Conservation (phyloP, 192 early-diverging fungal genomes). For the Coemansia sp. region DNA sequence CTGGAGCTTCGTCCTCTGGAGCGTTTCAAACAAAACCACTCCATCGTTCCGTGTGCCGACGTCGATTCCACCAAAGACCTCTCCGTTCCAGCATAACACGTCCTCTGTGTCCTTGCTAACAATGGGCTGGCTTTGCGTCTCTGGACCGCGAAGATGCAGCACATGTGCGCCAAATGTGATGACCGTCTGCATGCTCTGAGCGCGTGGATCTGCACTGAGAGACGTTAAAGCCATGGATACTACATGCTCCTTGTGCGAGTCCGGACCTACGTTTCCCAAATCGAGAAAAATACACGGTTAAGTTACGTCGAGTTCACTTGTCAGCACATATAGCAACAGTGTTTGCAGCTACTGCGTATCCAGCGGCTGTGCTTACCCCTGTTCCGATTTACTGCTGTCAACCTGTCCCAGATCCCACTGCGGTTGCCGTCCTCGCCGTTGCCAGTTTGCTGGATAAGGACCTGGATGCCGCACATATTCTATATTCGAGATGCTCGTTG, state of each 20-base stretch:
- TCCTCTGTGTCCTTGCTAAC: slow-evolving; percentile 47
- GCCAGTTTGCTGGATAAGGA: slow-evolving; percentile 13
- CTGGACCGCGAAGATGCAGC: slow-evolving; percentile 67
- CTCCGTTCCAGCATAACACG: slow-evolving; percentile 84
- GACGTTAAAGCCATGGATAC: background rate
- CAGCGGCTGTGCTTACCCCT: slow-evolving; percentile 18
- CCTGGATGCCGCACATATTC: slow-evolving; percentile 43
- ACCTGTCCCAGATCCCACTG: slow-evolving; percentile 10
- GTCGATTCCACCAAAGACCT: slow-evolving; percentile 77
- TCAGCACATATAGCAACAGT: background rate
- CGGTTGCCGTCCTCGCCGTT: background rate
- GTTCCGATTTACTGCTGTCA: slow-evolving; percentile 31
- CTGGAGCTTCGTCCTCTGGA: slow-evolving; percentile 30
- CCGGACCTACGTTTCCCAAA: slow-evolving; percentile 25
- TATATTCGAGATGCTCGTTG: background rate
- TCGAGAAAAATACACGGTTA: background rate
- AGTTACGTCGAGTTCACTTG: background rate
- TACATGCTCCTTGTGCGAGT: slow-evolving; percentile 13
- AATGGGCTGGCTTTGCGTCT: slow-evolving; percentile 61
- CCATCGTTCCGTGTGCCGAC: slow-evolving; percentile 66
- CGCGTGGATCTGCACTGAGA: background rate
- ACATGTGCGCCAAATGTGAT: slow-evolving; percentile 51
- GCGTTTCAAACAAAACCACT: slow-evolving; percentile 36
- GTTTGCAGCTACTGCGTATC: background rate
- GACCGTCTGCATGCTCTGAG: background rate